Evolutionary conservation across 2,329 filamentous ascomycete genomes (phyloP).

Genomic region (Zasmidium cellare): DNA sequence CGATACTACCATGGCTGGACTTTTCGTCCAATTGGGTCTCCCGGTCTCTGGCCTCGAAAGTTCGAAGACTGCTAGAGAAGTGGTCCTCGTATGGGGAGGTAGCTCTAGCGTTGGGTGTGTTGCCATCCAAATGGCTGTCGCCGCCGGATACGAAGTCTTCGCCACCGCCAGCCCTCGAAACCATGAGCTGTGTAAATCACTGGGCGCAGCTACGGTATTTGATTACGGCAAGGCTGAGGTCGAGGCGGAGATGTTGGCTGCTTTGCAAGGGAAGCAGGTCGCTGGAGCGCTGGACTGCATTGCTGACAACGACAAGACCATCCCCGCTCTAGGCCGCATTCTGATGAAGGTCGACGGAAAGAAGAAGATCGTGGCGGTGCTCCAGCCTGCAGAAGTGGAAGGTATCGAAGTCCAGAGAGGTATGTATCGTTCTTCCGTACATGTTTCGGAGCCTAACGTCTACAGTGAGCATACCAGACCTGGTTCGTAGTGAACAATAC

Average conservation of each 20-base stretch:
- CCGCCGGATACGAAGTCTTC: slow-evolving; percentile 45
- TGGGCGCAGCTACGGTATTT: slow-evolving; percentile 50
- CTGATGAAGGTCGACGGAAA: slow-evolving; percentile 2
- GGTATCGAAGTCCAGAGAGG: slow-evolving; percentile 12
- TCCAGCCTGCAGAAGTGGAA: slow-evolving; percentile 8
- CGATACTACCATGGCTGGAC: slow-evolving; percentile 10
- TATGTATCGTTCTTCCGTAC: not conserved
- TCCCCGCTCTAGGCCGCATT: slow-evolving; percentile 4
- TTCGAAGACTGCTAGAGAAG: slow-evolving; percentile 7
- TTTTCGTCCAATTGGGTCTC: slow-evolving; percentile 11
- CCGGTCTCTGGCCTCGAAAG: not conserved
- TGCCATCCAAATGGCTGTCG: slow-evolving; percentile 50
- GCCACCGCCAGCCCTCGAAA: slow-evolving; percentile 35
- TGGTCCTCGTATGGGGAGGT: slow-evolving; percentile 55
- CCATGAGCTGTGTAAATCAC: slow-evolving; percentile 41
- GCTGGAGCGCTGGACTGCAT: slow-evolving; percentile 10
- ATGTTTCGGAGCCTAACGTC: not conserved
- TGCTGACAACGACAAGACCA: slow-evolving; percentile 6
- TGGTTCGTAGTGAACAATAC: slow-evolving; percentile 8
- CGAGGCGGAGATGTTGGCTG: slow-evolving; percentile 1
- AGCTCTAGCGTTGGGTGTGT: slow-evolving; percentile 54
- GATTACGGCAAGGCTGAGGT: slow-evolving; percentile 40
- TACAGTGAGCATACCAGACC: slow-evolving; percentile 15
- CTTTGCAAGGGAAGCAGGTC: slow-evolving; percentile 3
- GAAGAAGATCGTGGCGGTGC: slow-evolving; percentile 13